Base-by-base conservation (phyloP, 805 yeast species). In the Candida insectalens region DNA sequence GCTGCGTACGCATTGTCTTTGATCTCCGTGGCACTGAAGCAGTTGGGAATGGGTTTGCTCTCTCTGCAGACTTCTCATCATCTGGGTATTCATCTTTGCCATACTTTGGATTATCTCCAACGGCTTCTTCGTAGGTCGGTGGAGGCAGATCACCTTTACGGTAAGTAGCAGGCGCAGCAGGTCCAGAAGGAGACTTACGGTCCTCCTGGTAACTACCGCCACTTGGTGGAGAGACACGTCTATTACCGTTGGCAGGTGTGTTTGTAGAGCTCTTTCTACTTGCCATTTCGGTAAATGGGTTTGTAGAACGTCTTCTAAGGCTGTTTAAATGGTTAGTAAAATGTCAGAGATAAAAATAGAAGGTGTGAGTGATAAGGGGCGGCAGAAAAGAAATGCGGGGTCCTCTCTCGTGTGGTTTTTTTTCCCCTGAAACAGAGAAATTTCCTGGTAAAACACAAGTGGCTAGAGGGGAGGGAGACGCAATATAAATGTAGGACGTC, bases 121-220 rank as follows among this genome's bases (percentile, higher is more conserved):
- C 76, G 15, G 68, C 80, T 44, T 78, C 87, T 42, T 77, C 83
- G 47, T 79, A 78, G 0, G 84, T 64, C 6, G 87, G 85, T 5
- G 88, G 85, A 6, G 84, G 83, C 13, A 48, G 31, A 31, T 47
- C 53, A 25, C 23, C 16, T 9, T 13, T 18, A 3, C 23, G 15
- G n/a, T 23, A 23, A 13, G 13, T 25, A 12, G 29, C 16, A 9
- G 29, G 34, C 16, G 22, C 9, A n/a, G 22, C 10, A 9, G 22
- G 8, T 14, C 19, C 12, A 25, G 22, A 22, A 14, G 22, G 13
- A 6, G 25, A 7, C 7, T 6, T 8, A 19, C 37, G 40, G 29
- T 49, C 40, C 19, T 39, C 39, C n/a, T n/a, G n/a, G n/a, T n/a
- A n/a, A n/a, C n/a, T n/a, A 7, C 6, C 9, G 13, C 20, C 13